A percentile compares a stretch with the other conserved stretches of the same genome.
Evolutionary conservation across 2,329 filamentous ascomycete genomes (phyloP).

Genomic region (Didymella pinodella): DNA sequence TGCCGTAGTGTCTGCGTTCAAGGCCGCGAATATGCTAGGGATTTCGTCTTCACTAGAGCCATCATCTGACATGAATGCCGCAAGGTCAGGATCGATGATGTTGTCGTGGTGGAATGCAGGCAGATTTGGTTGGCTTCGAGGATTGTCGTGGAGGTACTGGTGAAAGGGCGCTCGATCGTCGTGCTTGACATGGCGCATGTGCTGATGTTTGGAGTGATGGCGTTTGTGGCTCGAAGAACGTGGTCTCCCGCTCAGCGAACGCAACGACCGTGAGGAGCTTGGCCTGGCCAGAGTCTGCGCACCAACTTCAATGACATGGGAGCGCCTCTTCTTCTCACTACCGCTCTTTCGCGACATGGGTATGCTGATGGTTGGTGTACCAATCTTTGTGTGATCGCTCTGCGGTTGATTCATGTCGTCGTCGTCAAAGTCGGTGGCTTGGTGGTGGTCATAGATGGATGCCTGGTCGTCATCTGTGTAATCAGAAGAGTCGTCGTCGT

Average conservation of each 20-base stretch:
- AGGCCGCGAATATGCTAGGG: slow-evolving; percentile 79
- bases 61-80: slow-evolving; percentile 93
- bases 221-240: slow-evolving; percentile 81
- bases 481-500: slow-evolving; percentile 90
- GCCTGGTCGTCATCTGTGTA: slow-evolving; percentile 78
- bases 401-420: slow-evolving; percentile 39
- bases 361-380: slow-evolving; percentile 69
- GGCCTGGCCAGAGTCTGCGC: slow-evolving; percentile 78
- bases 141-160: slow-evolving; percentile 73
- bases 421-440: slow-evolving; percentile 32
- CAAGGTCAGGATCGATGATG: slow-evolving; percentile 96
- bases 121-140: slow-evolving; percentile 70
- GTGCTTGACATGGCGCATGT: slow-evolving; percentile 77
- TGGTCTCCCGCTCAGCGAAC: slow-evolving; percentile 73
- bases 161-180: slow-evolving; percentile 91
- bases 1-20: slow-evolving; percentile 69
- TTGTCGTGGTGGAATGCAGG: slow-evolving; percentile 98
- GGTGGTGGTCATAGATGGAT: slow-evolving; percentile 61
- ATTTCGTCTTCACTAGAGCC: slow-evolving; percentile 93
- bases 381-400: slow-evolving; percentile 54
- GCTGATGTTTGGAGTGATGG: slow-evolving; percentile 86
- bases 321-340: slow-evolving; percentile 82
- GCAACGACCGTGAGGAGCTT: slow-evolving; percentile 89
- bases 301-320: slow-evolving; percentile 89
- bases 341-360: slow-evolving; percentile 70